Percentiles rank a stretch among this genome's conserved stretches.
Conservation (phyloP, 1,139 yeast species). For the Protomyces macrosporus region DNA sequence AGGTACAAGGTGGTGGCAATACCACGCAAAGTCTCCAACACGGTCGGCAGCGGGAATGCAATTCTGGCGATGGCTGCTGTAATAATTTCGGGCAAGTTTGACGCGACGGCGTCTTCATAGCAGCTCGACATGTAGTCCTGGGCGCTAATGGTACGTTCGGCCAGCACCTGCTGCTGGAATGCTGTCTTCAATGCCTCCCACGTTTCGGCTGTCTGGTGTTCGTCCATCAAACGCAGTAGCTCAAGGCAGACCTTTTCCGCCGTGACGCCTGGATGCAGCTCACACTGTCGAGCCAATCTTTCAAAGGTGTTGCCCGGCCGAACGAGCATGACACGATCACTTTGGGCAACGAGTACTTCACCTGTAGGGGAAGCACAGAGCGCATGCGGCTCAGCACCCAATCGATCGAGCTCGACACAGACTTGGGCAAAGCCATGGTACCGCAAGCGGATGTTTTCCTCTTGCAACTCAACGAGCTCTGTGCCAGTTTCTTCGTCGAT, state of each 20-base stretch:
- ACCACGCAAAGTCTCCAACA: neutral
- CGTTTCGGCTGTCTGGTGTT: neutral
- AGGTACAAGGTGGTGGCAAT: neutral
- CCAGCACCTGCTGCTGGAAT: neutral
- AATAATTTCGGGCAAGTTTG: neutral
- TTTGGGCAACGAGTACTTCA: slow-evolving; percentile 5
- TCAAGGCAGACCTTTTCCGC: slow-evolving; percentile 1
- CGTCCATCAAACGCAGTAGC: neutral
- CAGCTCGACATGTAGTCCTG: slow-evolving; percentile 11
- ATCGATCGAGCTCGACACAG: slow-evolving; percentile 7
- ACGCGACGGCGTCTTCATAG: slow-evolving; percentile 6
- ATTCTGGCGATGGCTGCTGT: neutral
- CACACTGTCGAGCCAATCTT: no score
- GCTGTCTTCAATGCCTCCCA: neutral
- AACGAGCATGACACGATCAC: neutral
- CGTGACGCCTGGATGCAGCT: neutral
- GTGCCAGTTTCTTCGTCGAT: slow-evolving; percentile 14
- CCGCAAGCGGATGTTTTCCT: slow-evolving; percentile 4
- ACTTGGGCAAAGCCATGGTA: slow-evolving; percentile 12
- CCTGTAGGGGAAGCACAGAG: neutral
- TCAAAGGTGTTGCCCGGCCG: slow-evolving; percentile 5
- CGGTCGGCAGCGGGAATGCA: neutral
- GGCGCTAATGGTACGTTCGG: slow-evolving; percentile 19
- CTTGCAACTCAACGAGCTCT: slow-evolving; percentile 4
- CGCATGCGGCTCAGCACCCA: slow-evolving; percentile 15